These are phyloP conservation scores for Diphasiastrum complanatum DNA, from an alignment of 83 land plant genomes.

Conservation along the genomic window DNA sequence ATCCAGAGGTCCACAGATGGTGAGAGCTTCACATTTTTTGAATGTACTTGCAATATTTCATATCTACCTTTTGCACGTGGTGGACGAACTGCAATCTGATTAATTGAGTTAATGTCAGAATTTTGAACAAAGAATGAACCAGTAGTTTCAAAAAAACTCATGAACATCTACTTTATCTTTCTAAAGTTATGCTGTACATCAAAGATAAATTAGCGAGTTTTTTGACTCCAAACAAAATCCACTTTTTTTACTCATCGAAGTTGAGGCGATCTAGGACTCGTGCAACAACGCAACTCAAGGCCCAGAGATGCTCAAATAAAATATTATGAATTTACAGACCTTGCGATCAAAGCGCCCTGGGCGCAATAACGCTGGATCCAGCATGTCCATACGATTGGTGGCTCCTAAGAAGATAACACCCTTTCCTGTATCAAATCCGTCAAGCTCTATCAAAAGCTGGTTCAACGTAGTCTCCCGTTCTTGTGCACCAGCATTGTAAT, in stretches of 20 bases:
- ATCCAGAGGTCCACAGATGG: conserved; percentile 63
- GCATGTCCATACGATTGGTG: conserved; percentile 85
- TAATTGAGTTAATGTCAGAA: not conserved
- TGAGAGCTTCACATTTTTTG: conserved; percentile 70
- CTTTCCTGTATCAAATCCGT: conserved; percentile 97
- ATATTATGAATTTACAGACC: conserved; percentile 30
- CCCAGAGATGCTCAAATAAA: too few species aligned
- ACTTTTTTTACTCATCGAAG: too few species aligned
- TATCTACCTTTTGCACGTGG: conserved; percentile 75
- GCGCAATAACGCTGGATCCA: conserved; percentile 89
- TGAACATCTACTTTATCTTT: too few species aligned
- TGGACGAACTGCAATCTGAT: conserved; percentile 68
- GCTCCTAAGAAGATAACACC: conserved; percentile 94
- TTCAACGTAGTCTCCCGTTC: conserved; percentile 94
- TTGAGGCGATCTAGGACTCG: too few species aligned
- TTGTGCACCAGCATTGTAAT: conserved; percentile 75
- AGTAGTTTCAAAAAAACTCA: not conserved
- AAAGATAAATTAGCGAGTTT: too few species aligned
- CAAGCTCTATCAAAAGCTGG: conserved; percentile 86
- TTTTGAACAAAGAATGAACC: not conserved
- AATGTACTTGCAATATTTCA: conserved; percentile 83
- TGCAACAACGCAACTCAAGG: conserved; percentile 10
- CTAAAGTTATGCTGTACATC: too few species aligned
- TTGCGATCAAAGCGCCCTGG: conserved; percentile 99
- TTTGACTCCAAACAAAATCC: too few species aligned